A percentile compares a stretch with the other conserved stretches of the same genome.
These are phyloP conservation scores for Aegilops tauschii DNA, from an alignment of 176 grass and related monocot species.

Conservation along the genomic window DNA sequence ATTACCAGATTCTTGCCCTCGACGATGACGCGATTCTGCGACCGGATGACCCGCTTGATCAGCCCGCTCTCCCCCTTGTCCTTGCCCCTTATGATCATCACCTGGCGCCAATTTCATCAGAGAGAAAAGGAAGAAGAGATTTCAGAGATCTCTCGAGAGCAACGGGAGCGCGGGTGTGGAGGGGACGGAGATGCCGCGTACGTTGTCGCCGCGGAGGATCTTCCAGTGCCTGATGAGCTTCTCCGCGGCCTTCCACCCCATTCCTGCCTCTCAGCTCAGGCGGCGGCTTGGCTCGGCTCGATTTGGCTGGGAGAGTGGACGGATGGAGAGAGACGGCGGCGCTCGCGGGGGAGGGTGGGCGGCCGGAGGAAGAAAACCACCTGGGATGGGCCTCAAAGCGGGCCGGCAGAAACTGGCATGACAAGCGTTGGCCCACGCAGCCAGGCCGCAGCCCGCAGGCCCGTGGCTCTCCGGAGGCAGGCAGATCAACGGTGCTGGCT, in stretches of 20 bases:
- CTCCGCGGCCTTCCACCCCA: constrained; percentile 91
- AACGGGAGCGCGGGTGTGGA: neutral
- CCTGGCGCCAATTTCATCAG: constrained; percentile 26
- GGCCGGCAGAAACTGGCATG: neutral
- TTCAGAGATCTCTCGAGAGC: neutral
- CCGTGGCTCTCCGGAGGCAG: neutral
- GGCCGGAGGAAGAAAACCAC: constrained; percentile 14
- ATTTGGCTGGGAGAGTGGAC: neutral
- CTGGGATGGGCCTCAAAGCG: neutral
- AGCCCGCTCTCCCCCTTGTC: constrained; percentile 78
- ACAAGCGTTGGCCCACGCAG: constrained; percentile 8
- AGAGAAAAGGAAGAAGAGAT: neutral
- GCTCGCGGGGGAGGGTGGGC: neutral
- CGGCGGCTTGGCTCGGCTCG: neutral
- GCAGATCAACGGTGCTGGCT: neutral
- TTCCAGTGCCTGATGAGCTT: constrained; percentile 83
- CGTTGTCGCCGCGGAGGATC: constrained; percentile 88
- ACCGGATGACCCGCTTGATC: constrained; percentile 91
- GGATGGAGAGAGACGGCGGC: neutral
- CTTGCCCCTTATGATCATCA: constrained; percentile 95
- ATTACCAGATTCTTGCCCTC: constrained; percentile 94
- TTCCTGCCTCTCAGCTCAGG: constrained; percentile 6
- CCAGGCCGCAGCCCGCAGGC: neutral
- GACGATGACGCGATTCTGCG: constrained; percentile 91
- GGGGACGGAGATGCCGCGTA: constrained; percentile 11